Evolutionary conservation across 2,329 filamentous ascomycete genomes (phyloP), one percentile per base, ranked within the genome.

Genomic region (Amesomyces nigricolor): DNA sequence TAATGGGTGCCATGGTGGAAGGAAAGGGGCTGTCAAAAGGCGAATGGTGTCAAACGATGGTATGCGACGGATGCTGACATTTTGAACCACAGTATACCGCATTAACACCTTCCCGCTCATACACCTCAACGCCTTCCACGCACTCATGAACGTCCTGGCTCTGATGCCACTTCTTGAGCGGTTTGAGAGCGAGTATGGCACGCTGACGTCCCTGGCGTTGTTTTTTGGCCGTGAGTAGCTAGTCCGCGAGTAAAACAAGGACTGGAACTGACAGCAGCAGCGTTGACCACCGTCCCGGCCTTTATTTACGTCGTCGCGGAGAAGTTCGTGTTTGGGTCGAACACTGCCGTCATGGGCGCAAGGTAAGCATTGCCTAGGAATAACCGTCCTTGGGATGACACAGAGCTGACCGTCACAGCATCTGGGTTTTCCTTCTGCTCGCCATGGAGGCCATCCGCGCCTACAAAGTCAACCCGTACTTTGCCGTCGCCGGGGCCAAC

Each of bases 171-270:
- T 99, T 50, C 75, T 99, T 70, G 92, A 96, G 72, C 83, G 91
- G 58, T 99, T 97, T 71, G 94, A 99, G 74, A 81, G 83, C 59
- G 92, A 96, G 70, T 85, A 95, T 71, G 94, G 94, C 51, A 97
- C 92, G 7, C 76, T 97, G 66, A 89, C 89, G 26, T 87, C 90
- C n/a, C 70, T 95, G 60, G 83, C 89, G 37, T 77, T 97, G 51
- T 96, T 97, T 70, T 83, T 94, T 66, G 94, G 94, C 55, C 91
- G 91, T 95, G 78, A 76, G 91, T 80, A n/a, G 26, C 11, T 80
- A n/a, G 26, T 7, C 22, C 22, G 39, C 19, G 22, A 11, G 37
- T 5, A 11, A 14, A 45, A 6, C 11, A 30, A 30, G 14, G 17
- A 9, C 39, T 1, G 5, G 11, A 38, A 46, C 51, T 63, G 37